Evolutionary conservation across 305 asterid genomes (phyloP).

Genomic region (Solanum chacoense): DNA sequence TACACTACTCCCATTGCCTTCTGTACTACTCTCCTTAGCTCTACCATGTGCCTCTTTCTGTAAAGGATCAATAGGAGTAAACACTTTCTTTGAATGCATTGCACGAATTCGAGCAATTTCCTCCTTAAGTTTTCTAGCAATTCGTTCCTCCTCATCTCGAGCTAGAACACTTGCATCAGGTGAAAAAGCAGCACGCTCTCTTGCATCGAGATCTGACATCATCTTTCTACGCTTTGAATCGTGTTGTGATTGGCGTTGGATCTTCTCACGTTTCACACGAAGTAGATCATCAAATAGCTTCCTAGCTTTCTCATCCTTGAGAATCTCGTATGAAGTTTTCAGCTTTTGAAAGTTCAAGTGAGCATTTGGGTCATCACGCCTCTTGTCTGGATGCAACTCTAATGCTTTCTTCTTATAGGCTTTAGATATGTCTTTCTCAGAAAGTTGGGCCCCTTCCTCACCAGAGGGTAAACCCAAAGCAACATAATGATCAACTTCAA

Average conservation of each 20-base stretch:
- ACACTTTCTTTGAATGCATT: slow-evolving; percentile 33
- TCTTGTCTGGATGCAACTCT: slow-evolving; percentile 83
- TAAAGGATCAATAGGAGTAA: slow-evolving; percentile 19
- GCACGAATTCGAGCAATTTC: slow-evolving; percentile 63
- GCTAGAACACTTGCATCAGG: slow-evolving; percentile 36
- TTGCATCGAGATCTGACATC: slow-evolving; percentile 84
- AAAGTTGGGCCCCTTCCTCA: slow-evolving; percentile 64
- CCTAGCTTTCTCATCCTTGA: slow-evolving; percentile 74
- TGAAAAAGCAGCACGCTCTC: slow-evolving; percentile 59
- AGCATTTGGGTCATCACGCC: slow-evolving; percentile 66
- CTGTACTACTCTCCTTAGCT: slow-evolving; percentile 10
- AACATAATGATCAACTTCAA: slow-evolving; percentile 56
- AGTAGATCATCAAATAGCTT: slow-evolving; percentile 72
- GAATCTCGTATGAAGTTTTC: slow-evolving; percentile 56
- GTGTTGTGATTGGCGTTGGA: slow-evolving; percentile 47
- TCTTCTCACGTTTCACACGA: slow-evolving; percentile 51
- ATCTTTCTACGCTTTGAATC: slow-evolving; percentile 66
- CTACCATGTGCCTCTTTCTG: slow-evolving; percentile 18
- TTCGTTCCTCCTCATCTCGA: slow-evolving; percentile 54
- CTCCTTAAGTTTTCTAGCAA: slow-evolving; percentile 46
- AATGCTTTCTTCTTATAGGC: slow-evolving; percentile 62
- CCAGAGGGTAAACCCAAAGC: slow-evolving; percentile 73
- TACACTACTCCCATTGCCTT: slow-evolving; percentile 23
- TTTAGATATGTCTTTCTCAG: slow-evolving; percentile 69
- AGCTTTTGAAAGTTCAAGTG: slow-evolving; percentile 62